Evolutionary conservation across 1,139 yeast genomes (phyloP).

Genomic region (Pichia sp.): DNA sequence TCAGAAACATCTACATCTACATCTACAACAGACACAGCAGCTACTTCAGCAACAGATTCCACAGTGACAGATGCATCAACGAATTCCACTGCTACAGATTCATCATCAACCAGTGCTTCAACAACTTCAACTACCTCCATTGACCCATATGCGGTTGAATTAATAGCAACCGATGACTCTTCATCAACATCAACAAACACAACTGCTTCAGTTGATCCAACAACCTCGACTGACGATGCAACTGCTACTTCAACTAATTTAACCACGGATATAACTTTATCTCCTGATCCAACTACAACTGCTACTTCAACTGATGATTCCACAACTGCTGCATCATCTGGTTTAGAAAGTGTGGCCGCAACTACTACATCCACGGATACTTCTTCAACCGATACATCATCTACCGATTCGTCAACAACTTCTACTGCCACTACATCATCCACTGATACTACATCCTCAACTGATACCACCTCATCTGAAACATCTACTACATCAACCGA

Average conservation of each 20-base stretch:
- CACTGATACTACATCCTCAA: neutral
- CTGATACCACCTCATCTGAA: neutral
- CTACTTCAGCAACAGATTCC: no score
- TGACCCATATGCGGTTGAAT: no score
- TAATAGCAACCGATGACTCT: no score
- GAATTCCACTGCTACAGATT: neutral
- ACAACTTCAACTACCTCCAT: neutral
- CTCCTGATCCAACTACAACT: neutral
- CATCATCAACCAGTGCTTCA: neutral
- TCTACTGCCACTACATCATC: neutral
- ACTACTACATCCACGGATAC: slow-evolving; percentile 1
- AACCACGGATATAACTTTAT: no score
- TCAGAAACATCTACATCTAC: no score
- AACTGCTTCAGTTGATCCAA: neutral
- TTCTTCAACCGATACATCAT: slow-evolving; percentile 1
- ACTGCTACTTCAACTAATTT: no score
- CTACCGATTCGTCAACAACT: neutral
- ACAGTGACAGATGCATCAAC: neutral
- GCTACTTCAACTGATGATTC: neutral
- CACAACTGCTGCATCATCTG: no score
- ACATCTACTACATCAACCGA: neutral
- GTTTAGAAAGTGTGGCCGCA: no score
- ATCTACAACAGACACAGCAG: neutral
- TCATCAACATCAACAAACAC: slow-evolving; percentile 2
- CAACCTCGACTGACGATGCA: no score